phyloP scores from a whole-genome alignment of 257 asterid genomes.

The Thymus quinquecostatus region DNA sequence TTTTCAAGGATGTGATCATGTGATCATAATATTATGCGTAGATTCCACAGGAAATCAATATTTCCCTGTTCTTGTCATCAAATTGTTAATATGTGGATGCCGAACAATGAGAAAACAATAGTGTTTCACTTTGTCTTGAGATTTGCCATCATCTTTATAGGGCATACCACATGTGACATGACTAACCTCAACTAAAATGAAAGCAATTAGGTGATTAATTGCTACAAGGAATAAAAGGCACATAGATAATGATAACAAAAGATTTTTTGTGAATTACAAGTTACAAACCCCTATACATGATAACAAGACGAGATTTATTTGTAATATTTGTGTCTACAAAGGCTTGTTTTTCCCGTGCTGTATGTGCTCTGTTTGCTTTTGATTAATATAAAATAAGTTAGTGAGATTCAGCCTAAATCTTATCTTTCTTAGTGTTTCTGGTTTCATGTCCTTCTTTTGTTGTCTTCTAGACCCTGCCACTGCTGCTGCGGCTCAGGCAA shows the following conservation, averaged over 20 bases:
- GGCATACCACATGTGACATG: background rate
- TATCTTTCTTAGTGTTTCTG: conserved; percentile 6
- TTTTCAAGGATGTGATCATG: background rate
- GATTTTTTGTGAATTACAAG: background rate
- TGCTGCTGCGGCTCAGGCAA: conserved; percentile 81
- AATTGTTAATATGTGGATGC: conserved; percentile 6
- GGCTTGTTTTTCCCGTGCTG: background rate
- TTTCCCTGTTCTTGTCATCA: background rate
- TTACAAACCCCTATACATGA: background rate
- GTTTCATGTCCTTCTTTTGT: conserved; percentile 21
- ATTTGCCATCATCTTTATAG: background rate
- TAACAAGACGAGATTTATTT: background rate
- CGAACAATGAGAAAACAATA: background rate
- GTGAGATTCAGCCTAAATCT: background rate
- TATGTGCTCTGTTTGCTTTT: too few species aligned
- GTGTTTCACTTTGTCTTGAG: background rate
- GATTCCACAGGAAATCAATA: background rate
- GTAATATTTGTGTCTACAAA: background rate
- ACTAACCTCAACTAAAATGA: background rate
- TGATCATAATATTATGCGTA: background rate
- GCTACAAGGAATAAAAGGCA: background rate
- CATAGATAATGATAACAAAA: background rate
- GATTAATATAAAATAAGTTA: background rate
- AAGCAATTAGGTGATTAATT: conserved; percentile 13
- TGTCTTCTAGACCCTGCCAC: conserved; percentile 66